phyloP scores from a whole-genome alignment of 1,139 yeast species.

The Yamadazyma atmosphaerica region DNA sequence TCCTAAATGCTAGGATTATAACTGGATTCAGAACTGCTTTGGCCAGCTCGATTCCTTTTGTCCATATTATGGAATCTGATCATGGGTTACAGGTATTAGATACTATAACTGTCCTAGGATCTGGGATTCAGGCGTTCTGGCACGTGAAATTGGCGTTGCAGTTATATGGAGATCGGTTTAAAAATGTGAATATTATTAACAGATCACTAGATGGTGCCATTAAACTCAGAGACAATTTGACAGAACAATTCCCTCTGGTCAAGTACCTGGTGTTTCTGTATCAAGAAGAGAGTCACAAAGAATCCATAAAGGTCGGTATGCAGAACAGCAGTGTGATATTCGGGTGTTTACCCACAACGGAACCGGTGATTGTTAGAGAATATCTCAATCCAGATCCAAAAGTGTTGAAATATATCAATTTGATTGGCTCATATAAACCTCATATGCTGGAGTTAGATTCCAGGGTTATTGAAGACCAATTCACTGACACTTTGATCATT shows the following conservation, averaged over 20 bases:
- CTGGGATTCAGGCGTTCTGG: slow-evolving; percentile 72
- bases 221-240: slow-evolving; percentile 19
- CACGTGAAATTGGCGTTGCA: slow-evolving; percentile 50
- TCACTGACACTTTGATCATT: slow-evolving; percentile 34
- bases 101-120: slow-evolving; percentile 53
- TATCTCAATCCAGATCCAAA: slow-evolving; percentile 31
- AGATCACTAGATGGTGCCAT: slow-evolving; percentile 46
- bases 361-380: slow-evolving; percentile 40
- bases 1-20: slow-evolving; percentile 57
- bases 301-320: slow-evolving; percentile 18
- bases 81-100: slow-evolving; percentile 19
- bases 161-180: slow-evolving; percentile 30
- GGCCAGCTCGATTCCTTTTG: slow-evolving; percentile 52
- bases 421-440: slow-evolving; percentile 71
- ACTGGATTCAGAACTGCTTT: slow-evolving; percentile 73
- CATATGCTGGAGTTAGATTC: slow-evolving; percentile 66
- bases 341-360: slow-evolving; percentile 61
- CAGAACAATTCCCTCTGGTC: background rate
- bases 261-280: slow-evolving; percentile 23
- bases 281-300: slow-evolving; percentile 16
- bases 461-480: slow-evolving; percentile 34
- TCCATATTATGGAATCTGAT: slow-evolving; percentile 27
- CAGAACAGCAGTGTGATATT: slow-evolving; percentile 44
- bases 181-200: slow-evolving; percentile 47
- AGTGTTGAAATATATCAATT: slow-evolving; percentile 46